Evolutionary conservation across 2,329 filamentous ascomycete species (phyloP).

Genomic region (Colletotrichum sp.): DNA sequence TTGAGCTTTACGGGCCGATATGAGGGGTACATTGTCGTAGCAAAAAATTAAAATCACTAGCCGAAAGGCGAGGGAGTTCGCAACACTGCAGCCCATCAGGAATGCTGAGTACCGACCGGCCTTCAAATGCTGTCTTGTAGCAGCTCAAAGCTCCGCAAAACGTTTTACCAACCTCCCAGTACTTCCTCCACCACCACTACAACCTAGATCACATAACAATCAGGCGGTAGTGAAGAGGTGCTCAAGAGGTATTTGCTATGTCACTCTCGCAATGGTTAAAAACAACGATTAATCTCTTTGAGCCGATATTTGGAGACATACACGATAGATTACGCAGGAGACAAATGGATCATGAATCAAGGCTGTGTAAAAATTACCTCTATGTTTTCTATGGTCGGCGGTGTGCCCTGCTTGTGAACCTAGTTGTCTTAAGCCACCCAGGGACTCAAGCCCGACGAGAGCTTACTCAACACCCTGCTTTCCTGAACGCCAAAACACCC

Average conservation of each 20-base stretch:
- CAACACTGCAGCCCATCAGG: neutral
- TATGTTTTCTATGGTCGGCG: too few relatives aligned
- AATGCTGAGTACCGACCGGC: neutral
- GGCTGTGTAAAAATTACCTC: neutral
- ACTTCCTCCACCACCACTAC: too few relatives aligned
- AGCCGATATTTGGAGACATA: neutral
- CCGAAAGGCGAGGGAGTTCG: too few relatives aligned
- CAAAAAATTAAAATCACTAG: neutral
- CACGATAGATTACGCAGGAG: neutral
- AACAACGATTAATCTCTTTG: neutral
- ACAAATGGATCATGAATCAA: neutral
- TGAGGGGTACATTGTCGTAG: fast-evolving
- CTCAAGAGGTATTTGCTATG: fast-evolving
- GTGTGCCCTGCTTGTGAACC: neutral
- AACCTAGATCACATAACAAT: too few relatives aligned
- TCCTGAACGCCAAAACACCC: too few relatives aligned
- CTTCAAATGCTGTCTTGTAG: neutral
- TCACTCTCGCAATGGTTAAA: fast-evolving
- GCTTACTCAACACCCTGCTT: neutral
- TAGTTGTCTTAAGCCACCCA: neutral
- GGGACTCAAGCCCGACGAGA: neutral
- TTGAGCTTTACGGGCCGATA: neutral
- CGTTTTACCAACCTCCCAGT: too few relatives aligned
- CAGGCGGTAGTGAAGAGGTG: too few relatives aligned
- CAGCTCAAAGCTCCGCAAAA: too few relatives aligned